Base-by-base conservation (phyloP, 2,329 filamentous ascomycete genomes). In the Fusarium devonianum region DNA sequence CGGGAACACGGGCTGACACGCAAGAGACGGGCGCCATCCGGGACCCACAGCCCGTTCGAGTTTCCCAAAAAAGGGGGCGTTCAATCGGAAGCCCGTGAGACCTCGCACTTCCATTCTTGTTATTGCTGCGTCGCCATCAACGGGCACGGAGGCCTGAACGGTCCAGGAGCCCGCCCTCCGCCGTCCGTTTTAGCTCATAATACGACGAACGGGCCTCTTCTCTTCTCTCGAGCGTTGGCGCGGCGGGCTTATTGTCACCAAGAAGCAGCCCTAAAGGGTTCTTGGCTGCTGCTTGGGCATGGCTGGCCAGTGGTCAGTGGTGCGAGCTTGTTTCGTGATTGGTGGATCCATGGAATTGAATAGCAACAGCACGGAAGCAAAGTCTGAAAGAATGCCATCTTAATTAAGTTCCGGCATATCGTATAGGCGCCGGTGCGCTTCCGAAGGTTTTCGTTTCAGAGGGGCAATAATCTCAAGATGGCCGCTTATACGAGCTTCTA, bases 31-130 rank as follows among this genome's bases (percentile, higher is more conserved):
- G 37, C 21, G 49, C 36, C 14, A 35, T 36, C 29, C 29, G 30
- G 44, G 28, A 43, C 35, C 52, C 56, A 52, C 43, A 33, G 49
- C 14, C 46, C 42, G 41, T 63, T 48, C 45, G 42, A 59, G 44
- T 46, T 59, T 59, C 57, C 53, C 38, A 59, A 61, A 58, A 63
- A 62, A 57, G 48, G 60, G 60, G 60, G 28, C 47, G 34, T 49
- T 44, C 56, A 55, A 58, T 43, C 56, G 46, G 58, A 62, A 47
- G 40, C 45, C 23, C 30, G 54, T 43, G 39, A 53, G 50, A 45
- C 39, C 16, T 29, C n/a, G 38, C 23, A 23, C 35, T 28, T 21
- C 36, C 11, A n/a, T n/a, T n/a, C n/a, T n/a, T n/a, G n/a, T n/a
- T n/a, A n/a, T 26, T 26, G 3, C 8, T 26, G 23, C 23, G 23